phyloP scores from a whole-genome alignment of 2,329 filamentous ascomycete genomes.

The Penicillium sp. region DNA sequence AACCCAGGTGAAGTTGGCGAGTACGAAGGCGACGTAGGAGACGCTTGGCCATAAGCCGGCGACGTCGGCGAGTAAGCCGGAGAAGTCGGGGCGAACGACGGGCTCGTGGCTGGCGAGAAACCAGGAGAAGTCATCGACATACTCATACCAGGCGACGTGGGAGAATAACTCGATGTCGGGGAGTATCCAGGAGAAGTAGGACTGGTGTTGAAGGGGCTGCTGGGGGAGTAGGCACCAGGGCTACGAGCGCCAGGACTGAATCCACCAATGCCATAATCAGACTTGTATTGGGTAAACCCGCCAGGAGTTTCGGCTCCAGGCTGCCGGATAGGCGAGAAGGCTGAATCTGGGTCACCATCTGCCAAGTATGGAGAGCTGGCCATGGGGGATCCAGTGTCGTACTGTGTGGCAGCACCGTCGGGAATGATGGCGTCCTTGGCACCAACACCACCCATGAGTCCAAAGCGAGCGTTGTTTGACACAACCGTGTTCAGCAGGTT shows the following conservation, averaged over 20 bases:
- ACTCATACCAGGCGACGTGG: slow-evolving; percentile 68
- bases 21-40: slow-evolving; percentile 58
- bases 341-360: slow-evolving; percentile 61
- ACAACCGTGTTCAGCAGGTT: slow-evolving; percentile 95
- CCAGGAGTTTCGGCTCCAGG: slow-evolving; percentile 62
- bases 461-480: slow-evolving; percentile 84
- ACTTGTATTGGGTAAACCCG: slow-evolving; percentile 65
- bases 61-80: slow-evolving; percentile 57
- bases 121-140: slow-evolving; percentile 56
- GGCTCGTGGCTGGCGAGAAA: slow-evolving; percentile 57
- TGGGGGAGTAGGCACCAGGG: slow-evolving; percentile 63
- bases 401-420: slow-evolving; percentile 88
- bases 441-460: slow-evolving; percentile 73
- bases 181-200: slow-evolving; percentile 69
- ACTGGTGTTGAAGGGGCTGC: slow-evolving; percentile 73
- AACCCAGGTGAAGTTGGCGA: slow-evolving; percentile 57
- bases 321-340: slow-evolving; percentile 73
- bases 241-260: slow-evolving; percentile 68
- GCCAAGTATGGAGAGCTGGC: slow-evolving; percentile 62
- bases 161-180: slow-evolving; percentile 66
- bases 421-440: slow-evolving; percentile 69
- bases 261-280: slow-evolving; percentile 59
- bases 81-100: slow-evolving; percentile 53
- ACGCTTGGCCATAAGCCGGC: slow-evolving; percentile 68
- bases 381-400: slow-evolving; percentile 70